phyloP scores from a whole-genome alignment of 2,329 filamentous ascomycete species.

The Cryphonectria parasitica region DNA sequence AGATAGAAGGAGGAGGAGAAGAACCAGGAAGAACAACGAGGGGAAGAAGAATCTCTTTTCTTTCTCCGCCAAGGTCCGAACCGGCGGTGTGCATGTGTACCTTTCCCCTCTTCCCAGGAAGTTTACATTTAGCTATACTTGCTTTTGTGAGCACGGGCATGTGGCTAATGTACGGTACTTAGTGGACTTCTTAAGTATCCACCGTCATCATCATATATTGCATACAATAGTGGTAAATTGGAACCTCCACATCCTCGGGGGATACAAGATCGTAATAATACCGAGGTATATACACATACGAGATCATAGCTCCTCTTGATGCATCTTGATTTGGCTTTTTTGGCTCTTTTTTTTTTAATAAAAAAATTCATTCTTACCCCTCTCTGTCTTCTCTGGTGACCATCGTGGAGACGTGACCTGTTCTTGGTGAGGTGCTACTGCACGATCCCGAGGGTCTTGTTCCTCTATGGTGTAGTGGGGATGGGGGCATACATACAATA shows the following conservation, averaged over 20 bases:
- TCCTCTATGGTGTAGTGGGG: neutral
- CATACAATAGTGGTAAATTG: neutral
- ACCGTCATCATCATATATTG: neutral
- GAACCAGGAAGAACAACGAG: neutral
- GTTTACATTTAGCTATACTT: neutral
- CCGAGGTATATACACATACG: neutral
- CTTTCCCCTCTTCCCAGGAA: neutral
- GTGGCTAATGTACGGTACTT: neutral
- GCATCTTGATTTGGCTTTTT: neutral
- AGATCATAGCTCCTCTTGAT: neutral
- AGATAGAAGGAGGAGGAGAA: neutral
- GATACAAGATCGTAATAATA: neutral
- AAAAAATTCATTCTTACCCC: rapidly evolving
- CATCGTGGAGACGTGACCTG: neutral
- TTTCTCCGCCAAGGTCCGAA: neutral
- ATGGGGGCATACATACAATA: neutral
- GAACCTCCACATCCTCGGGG: neutral
- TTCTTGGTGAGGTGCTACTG: neutral
- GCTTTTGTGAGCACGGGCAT: neutral
- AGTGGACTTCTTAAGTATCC: neutral
- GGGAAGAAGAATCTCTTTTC: neutral
- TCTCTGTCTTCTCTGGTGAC: neutral
- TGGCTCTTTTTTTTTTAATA: neutral
- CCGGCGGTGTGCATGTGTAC: neutral
- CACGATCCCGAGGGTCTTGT: neutral